A percentile compares a stretch with the other conserved stretches of the same genome.
Conservation (phyloP, 495 filamentous ascomycete genomes). For the Penicillium taxi region DNA sequence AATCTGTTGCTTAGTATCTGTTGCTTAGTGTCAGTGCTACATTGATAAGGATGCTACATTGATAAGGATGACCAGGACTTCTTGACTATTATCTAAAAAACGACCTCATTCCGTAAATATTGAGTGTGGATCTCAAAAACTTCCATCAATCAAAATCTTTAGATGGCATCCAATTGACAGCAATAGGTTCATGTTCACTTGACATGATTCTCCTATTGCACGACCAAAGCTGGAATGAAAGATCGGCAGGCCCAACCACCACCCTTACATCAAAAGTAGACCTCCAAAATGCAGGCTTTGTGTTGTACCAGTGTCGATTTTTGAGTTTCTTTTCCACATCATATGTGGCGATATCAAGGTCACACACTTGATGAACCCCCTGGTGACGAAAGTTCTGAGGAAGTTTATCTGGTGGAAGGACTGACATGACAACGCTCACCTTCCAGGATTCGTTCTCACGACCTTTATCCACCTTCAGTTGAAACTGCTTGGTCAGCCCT, state of each 20-base stretch:
- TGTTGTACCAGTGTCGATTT: slow-evolving; percentile 35
- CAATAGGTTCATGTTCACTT: slow-evolving; percentile 42
- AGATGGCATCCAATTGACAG: slow-evolving; percentile 39
- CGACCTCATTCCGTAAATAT: too few species aligned
- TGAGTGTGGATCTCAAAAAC: too few species aligned
- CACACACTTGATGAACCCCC: slow-evolving; percentile 19
- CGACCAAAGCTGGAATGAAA: slow-evolving; percentile 49
- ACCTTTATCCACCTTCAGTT: slow-evolving; percentile 36
- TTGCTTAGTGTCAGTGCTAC: too few species aligned
- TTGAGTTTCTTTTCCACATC: slow-evolving; percentile 40
- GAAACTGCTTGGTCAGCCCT: slow-evolving; percentile 35
- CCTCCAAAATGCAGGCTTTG: slow-evolving; percentile 38
- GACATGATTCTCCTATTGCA: slow-evolving; percentile 35
- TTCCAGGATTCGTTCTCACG: slow-evolving; percentile 35
- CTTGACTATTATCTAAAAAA: too few species aligned
- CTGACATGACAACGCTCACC: slow-evolving; percentile 42
- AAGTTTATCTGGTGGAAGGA: slow-evolving; percentile 29
- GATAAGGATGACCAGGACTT: too few species aligned
- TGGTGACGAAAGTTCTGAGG: slow-evolving; percentile 35
- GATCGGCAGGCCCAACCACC: slow-evolving; percentile 46
- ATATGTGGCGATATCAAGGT: slow-evolving; percentile 19
- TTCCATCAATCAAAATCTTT: slow-evolving; percentile 2
- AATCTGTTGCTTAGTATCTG: too few species aligned
- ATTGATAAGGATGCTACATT: too few species aligned
- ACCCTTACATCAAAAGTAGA: slow-evolving; percentile 44